Evolutionary conservation across 108 stramenopile species (phyloP).

Genomic region (Parietichytrium sp.): DNA sequence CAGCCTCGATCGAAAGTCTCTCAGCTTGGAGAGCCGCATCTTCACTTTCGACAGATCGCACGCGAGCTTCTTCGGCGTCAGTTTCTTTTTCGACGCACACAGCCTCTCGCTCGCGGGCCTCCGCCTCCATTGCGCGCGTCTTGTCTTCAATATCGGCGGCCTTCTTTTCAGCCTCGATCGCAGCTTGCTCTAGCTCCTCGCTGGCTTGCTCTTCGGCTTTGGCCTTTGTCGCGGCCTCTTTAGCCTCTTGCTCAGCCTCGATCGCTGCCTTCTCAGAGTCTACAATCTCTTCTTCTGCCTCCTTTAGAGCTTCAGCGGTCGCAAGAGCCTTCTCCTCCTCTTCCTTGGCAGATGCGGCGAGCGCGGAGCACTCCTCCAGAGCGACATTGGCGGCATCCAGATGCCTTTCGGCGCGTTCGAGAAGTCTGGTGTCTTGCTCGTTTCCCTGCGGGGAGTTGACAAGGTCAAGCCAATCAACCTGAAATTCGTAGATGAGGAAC

Average conservation of each 20-base stretch:
- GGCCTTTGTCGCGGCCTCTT: not conserved
- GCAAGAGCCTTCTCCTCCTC: not conserved
- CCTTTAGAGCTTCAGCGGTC: not conserved
- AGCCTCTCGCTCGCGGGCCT: not conserved
- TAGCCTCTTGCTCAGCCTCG: not conserved
- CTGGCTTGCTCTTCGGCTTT: not conserved
- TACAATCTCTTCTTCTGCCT: not conserved
- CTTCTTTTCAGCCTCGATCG: not conserved
- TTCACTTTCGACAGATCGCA: not conserved
- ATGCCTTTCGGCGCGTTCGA: not conserved
- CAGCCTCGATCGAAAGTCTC: conserved; percentile 1
- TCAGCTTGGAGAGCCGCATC: not conserved
- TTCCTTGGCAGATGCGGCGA: not conserved
- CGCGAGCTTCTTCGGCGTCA: conserved; percentile 5
- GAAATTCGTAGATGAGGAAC: not conserved
- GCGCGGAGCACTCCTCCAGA: not conserved
- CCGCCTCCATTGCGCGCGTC: not conserved
- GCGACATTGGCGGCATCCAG: conserved; percentile 8
- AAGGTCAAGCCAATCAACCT: conserved; percentile 3
- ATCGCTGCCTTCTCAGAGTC: not conserved
- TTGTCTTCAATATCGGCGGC: not conserved
- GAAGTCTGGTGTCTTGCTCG: not conserved
- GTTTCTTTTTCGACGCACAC: not conserved
- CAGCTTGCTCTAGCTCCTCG: not conserved
- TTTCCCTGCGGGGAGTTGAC: conserved; percentile 22